Evolutionary conservation across 495 filamentous ascomycete genomes (phyloP).

Genomic region (Lophiotrema nucula): DNA sequence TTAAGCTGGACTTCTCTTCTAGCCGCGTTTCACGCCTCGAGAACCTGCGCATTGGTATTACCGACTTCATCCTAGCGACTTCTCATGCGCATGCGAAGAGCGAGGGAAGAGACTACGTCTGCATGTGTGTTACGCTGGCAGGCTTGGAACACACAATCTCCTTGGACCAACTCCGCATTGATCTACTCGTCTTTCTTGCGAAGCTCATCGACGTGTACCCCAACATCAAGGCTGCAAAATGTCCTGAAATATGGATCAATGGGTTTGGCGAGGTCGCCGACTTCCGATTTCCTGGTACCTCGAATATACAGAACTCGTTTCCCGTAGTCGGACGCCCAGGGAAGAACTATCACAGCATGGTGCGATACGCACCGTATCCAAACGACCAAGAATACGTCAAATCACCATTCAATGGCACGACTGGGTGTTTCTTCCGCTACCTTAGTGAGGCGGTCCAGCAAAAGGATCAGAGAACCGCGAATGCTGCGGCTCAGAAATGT

Average conservation of each 20-base stretch:
- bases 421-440: not conserved
- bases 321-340: not conserved
- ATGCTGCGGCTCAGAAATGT: not conserved
- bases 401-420: not conserved
- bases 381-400: not conserved
- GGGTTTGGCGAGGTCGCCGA: not conserved
- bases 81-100: not conserved
- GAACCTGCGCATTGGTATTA: not conserved
- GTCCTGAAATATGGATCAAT: not conserved
- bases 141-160: not conserved
- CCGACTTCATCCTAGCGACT: not conserved
- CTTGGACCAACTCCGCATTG: not conserved
- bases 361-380: not conserved
- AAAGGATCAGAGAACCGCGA: not conserved
- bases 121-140: not conserved
- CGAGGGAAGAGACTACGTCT: no score
- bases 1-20: not conserved
- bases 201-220: not conserved
- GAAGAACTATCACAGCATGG: not conserved
- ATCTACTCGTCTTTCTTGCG: not conserved
- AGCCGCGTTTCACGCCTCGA: not conserved
- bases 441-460: not conserved
- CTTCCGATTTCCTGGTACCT: not conserved
- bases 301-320: not conserved
- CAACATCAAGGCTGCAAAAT: not conserved